Conservation (phyloP, 2,329 filamentous ascomycete genomes). For the Colletotrichum chlorophyti region DNA sequence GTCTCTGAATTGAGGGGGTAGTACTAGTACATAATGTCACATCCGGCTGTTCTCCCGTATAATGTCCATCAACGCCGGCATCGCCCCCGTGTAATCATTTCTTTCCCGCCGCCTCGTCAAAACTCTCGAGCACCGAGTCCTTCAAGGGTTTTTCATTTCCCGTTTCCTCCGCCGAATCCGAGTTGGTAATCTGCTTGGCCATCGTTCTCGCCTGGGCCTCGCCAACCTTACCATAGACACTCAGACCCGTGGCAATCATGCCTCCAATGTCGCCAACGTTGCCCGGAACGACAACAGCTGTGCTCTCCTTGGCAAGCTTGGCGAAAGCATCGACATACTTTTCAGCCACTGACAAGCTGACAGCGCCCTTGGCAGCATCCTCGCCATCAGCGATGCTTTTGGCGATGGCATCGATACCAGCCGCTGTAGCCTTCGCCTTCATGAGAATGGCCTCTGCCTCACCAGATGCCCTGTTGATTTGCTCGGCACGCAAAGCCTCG, state of each 20-base stretch:
- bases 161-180: slow-evolving; percentile 30
- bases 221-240: slow-evolving; percentile 93
- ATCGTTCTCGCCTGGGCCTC: slow-evolving; percentile 76
- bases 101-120: slow-evolving; percentile 43
- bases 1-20: slow-evolving; percentile 17
- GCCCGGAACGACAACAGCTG: slow-evolving; percentile 91
- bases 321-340: slow-evolving; percentile 97
- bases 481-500: slow-evolving; percentile 86
- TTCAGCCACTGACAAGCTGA: slow-evolving; percentile 90
- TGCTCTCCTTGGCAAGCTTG: slow-evolving; percentile 93
- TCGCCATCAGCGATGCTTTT: slow-evolving; percentile 76
- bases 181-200: slow-evolving; percentile 53
- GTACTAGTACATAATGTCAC: slow-evolving; percentile 29
- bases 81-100: slow-evolving; percentile 33
- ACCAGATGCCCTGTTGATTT: slow-evolving; percentile 91
- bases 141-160: slow-evolving; percentile 38
- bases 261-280: slow-evolving; percentile 95
- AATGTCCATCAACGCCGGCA: slow-evolving; percentile 18
- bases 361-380: slow-evolving; percentile 78
- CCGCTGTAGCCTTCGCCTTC: slow-evolving; percentile 84
- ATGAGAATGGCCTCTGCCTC: slow-evolving; percentile 93
- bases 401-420: slow-evolving; percentile 87
- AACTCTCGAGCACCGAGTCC: slow-evolving; percentile 48
- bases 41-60: slow-evolving; percentile 1
- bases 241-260: slow-evolving; percentile 96